These are phyloP conservation scores for Entoloma clypeatum DNA, from an alignment of 1,284 basidiomycete species.

Conservation along the genomic window DNA sequence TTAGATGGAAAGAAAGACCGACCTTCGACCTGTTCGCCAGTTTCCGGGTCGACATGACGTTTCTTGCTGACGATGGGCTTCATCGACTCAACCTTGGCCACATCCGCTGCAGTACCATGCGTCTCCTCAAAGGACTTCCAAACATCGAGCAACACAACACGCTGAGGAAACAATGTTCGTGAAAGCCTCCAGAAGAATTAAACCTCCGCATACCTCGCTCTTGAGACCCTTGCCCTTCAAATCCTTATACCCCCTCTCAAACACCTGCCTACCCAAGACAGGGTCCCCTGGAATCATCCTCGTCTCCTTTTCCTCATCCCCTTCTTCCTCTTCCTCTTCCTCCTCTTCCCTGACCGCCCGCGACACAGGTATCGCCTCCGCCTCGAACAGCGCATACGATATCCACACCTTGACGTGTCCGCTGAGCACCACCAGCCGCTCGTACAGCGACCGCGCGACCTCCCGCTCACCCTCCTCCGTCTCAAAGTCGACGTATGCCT, in stretches of 20 bases:
- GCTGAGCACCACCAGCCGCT: slow-evolving; percentile 82
- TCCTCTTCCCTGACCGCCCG: slow-evolving; percentile 72
- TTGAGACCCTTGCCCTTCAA: slow-evolving; percentile 79
- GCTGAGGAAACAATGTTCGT: slow-evolving; percentile 33
- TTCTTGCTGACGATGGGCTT: slow-evolving; percentile 90
- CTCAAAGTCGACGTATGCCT: slow-evolving; percentile 96
- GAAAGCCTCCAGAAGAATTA: slow-evolving; percentile 1
- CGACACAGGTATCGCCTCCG: slow-evolving; percentile 60
- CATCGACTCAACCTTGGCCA: slow-evolving; percentile 80
- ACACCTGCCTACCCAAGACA: slow-evolving; percentile 69
- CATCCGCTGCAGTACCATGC: slow-evolving; percentile 66
- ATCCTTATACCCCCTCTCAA: slow-evolving; percentile 84
- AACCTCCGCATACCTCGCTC: slow-evolving; percentile 64
- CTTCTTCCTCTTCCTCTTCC: slow-evolving; percentile 64
- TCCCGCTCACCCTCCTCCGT: slow-evolving; percentile 93
- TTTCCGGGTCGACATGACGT: slow-evolving; percentile 78
- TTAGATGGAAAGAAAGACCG: slow-evolving; percentile 23
- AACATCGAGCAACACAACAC: slow-evolving; percentile 84
- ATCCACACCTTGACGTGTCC: slow-evolving; percentile 96
- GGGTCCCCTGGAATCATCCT: slow-evolving; percentile 70
- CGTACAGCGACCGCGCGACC: slow-evolving; percentile 82
- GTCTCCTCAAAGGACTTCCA: slow-evolving; percentile 91
- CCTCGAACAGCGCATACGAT: slow-evolving; percentile 76
- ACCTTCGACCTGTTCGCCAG: slow-evolving; percentile 86
- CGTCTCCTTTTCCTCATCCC: slow-evolving; percentile 48